Base-by-base conservation (phyloP, 345 rosid species). In the Passiflora organensis region DNA sequence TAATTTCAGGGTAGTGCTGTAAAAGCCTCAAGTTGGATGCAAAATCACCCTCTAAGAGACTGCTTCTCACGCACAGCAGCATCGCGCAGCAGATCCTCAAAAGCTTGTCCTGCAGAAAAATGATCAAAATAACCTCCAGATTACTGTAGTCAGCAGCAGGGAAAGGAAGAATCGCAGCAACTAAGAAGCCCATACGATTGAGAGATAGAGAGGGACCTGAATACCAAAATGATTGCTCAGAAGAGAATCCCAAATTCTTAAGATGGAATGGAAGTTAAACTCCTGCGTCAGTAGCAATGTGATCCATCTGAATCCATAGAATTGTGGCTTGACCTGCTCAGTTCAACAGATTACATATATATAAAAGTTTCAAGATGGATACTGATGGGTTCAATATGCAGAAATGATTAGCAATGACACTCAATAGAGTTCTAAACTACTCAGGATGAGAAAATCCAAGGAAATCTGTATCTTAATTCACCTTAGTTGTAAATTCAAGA, bases 191-290 rank as follows among this genome's bases (percentile, higher is more conserved):
- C 10, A 11, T 25, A 23, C 2, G 8, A 19, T 32, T 8, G 49
- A 10, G 43, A 28, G 48, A 43, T 16, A 52, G 59, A 47, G 48
- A 68, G 24, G 49, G 43, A 81, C 87, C 87, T 82, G 82, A 58
- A 80, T 56, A 13, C 88, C 88, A 43, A 51, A 80, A 12, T 82
- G 82, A 71, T 76, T 80, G 53, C 93, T 76, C 53, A 85, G 59
- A 65, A 85, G 76, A 71, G 88, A 68, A 74, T 85, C 86, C 93
- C 93, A 85, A 43, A 85, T 85, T 71, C 93, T 72, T 58, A 80
- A 63, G 69, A 85, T 80, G 47, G 80, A 64, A 20, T 71, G 82
- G 49, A 82, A 75, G 63, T 70, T 64, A 68, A 85, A 85, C 71
- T 85, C 93, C 70, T 85, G 86, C 44, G 88, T 80, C 25, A 85